Conservation (phyloP, 768 basidiomycete species). For the Nevesoporus exiguus region DNA sequence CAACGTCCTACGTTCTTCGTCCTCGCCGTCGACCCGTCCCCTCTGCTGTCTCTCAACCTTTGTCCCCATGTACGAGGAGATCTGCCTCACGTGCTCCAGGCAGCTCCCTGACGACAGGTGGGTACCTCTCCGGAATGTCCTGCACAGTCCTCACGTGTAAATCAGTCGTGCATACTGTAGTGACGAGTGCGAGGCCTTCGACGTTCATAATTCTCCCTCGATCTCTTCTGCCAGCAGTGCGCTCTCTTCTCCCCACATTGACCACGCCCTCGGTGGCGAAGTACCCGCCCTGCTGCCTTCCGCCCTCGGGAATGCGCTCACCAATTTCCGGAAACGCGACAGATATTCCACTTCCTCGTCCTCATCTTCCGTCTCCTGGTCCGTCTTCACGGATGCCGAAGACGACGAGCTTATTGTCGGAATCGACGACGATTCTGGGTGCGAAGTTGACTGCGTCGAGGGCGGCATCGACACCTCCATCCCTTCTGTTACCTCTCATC, state of each 20-base stretch:
- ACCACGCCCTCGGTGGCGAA: slow-evolving; percentile 51
- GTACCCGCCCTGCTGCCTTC: slow-evolving; percentile 64
- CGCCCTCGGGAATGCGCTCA: slow-evolving; percentile 53
- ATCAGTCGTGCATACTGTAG: slow-evolving; percentile 68
- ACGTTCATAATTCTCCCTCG: slow-evolving; percentile 59
- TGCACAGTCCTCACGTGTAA: slow-evolving; percentile 17
- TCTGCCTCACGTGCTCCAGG: slow-evolving; percentile 70
- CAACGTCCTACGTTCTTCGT: slow-evolving; percentile 17
- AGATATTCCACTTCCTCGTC: slow-evolving; percentile 60
- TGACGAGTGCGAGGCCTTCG: slow-evolving; percentile 59
- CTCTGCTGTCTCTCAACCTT: not conserved
- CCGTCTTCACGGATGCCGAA: slow-evolving; percentile 62
- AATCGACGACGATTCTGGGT: slow-evolving; percentile 34
- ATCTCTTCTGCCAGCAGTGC: slow-evolving; percentile 63
- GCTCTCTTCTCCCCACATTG: slow-evolving; percentile 63
- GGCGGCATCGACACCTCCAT: slow-evolving; percentile 37
- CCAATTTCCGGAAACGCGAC: slow-evolving; percentile 41
- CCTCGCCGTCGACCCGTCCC: slow-evolving; percentile 5
- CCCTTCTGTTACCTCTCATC: slow-evolving; percentile 40
- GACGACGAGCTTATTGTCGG: slow-evolving; percentile 40
- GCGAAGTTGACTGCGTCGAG: slow-evolving; percentile 33
- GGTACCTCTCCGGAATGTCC: slow-evolving; percentile 23
- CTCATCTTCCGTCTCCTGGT: slow-evolving; percentile 66
- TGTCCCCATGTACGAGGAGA: slow-evolving; percentile 69
- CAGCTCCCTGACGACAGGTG: slow-evolving; percentile 62